Conservation (phyloP, 202 grass and related monocot genomes). For the Setaria viridis region DNA sequence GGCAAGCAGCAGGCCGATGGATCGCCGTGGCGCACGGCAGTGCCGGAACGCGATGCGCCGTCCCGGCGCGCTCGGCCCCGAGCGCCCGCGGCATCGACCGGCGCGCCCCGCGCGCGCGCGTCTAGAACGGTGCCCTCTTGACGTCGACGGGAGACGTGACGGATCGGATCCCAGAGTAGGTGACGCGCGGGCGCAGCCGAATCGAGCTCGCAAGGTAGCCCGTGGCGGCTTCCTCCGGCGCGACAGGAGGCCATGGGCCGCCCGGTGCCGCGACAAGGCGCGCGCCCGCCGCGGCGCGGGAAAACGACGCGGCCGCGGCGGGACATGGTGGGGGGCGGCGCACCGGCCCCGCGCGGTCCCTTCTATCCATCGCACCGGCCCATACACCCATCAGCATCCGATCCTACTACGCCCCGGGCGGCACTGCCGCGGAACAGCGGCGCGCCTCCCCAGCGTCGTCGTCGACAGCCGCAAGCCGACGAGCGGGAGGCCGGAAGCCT, state of each 20-base stretch:
- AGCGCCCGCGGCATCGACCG: neutral
- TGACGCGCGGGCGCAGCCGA: neutral
- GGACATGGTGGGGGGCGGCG: neutral
- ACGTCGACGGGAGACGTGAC: slow-evolving; percentile 33
- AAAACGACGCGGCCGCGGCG: neutral
- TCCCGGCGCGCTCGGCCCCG: slow-evolving; percentile 46
- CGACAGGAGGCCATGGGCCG: slow-evolving; percentile 44
- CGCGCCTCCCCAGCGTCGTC: neutral
- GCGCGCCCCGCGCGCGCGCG: neutral
- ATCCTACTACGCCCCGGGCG: neutral
- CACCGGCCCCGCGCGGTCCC: neutral
- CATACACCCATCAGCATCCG: neutral
- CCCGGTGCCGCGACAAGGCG: slow-evolving; percentile 31
- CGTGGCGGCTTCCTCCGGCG: slow-evolving; percentile 44
- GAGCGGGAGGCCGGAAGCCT: neutral
- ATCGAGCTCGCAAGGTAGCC: neutral
- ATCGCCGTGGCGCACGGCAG: slow-evolving; percentile 39
- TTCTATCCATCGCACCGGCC: neutral
- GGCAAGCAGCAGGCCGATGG: neutral
- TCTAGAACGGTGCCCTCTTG: neutral
- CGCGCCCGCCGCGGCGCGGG: neutral
- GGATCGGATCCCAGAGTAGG: neutral
- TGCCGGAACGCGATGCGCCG: slow-evolving; percentile 43
- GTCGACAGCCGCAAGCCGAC: neutral
- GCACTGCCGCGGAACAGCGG: neutral